A percentile compares a stretch with the other conserved stretches of the same genome.
Evolutionary conservation across 208 protist genomes (phyloP).

Genomic region (Trypanosoma lewisi): DNA sequence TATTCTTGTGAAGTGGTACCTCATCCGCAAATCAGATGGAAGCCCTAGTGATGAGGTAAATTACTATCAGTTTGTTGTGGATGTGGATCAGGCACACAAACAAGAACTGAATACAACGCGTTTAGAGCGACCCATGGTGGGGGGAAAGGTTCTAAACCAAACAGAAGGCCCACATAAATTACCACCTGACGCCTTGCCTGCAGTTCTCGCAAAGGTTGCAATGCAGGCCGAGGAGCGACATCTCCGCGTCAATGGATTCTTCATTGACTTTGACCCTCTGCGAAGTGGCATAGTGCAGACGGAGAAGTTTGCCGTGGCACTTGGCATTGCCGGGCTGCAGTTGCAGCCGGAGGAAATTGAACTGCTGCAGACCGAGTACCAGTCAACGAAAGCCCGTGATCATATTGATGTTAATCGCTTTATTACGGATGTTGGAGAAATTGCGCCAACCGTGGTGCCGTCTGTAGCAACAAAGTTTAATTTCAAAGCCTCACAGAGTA

Average conservation of each 20-base stretch:
- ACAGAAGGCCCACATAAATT: conserved; percentile 16
- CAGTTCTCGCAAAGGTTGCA: conserved; percentile 50
- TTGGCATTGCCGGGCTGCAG: conserved; percentile 65
- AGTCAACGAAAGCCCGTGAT: conserved; percentile 22
- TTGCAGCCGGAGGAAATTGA: conserved; percentile 43
- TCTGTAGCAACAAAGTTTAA: conserved; percentile 23
- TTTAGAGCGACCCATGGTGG: conserved; percentile 2
- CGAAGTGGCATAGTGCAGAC: conserved; percentile 53
- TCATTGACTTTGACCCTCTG: conserved; percentile 82
- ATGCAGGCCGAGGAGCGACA: conserved; percentile 49
- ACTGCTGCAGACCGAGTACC: conserved; percentile 46
- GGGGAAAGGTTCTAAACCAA: conserved; percentile 12
- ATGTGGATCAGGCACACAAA: conserved; percentile 69
- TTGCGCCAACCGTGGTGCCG: conserved; percentile 25
- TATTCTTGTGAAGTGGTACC: conserved; percentile 80
- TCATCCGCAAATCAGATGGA: conserved; percentile 59
- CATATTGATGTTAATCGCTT: conserved; percentile 46
- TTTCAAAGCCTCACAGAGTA: conserved; percentile 3
- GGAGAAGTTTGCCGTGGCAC: conserved; percentile 57
- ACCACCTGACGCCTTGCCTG: conserved; percentile 32
- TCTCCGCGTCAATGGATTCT: conserved; percentile 68
- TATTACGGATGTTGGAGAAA: conserved; percentile 36
- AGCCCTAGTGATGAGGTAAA: conserved; percentile 74
- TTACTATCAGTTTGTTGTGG: conserved; percentile 86
- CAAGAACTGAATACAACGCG: conserved; percentile 4